Conservation (phyloP, 768 basidiomycete species). For the Macrolepiota fuliginosa region DNA sequence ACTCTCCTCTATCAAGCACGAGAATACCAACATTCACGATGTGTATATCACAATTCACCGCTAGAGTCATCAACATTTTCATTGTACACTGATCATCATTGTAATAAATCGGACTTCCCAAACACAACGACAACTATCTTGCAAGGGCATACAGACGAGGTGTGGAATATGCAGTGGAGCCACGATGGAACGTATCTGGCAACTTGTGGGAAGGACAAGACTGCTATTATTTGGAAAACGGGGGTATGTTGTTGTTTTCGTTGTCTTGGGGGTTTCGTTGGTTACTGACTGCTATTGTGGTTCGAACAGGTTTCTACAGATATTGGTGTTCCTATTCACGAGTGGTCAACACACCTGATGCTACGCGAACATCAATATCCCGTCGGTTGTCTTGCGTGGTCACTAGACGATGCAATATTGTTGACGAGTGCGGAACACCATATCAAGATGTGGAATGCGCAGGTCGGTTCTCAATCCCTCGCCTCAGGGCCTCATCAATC, state of each 20-base stretch:
- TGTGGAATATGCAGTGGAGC: conserved; percentile 97
- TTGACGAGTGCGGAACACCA: conserved; percentile 79
- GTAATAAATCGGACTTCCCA: conserved; percentile 81
- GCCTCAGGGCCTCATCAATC: neutral
- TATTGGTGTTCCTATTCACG: conserved; percentile 40
- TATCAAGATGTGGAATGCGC: conserved; percentile 89
- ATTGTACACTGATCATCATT: conserved; percentile 85
- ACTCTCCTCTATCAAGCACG: conserved; percentile 85
- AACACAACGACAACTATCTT: conserved; percentile 81
- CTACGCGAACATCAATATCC: conserved; percentile 77
- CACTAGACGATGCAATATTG: conserved; percentile 80
- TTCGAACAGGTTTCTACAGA: conserved; percentile 42
- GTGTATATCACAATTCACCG: conserved; percentile 84
- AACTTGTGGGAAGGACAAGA: conserved; percentile 83
- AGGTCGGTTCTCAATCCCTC: conserved; percentile 46
- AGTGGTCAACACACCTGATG: conserved; percentile 56
- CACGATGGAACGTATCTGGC: conserved; percentile 83
- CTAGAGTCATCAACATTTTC: conserved; percentile 60
- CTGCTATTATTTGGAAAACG: conserved; percentile 87
- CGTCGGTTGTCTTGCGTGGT: conserved; percentile 89
- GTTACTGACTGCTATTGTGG: conserved; percentile 16
- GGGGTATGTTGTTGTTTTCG: conserved; percentile 50
- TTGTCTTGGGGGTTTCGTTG: conserved; percentile 1
- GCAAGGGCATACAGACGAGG: conserved; percentile 86
- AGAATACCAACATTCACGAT: conserved; percentile 72